A percentile compares a stretch with the other conserved stretches of the same genome.
These are phyloP conservation scores for Suhomyces anneliseae DNA, from an alignment of 1,139 yeast species.

Conservation along the genomic window DNA sequence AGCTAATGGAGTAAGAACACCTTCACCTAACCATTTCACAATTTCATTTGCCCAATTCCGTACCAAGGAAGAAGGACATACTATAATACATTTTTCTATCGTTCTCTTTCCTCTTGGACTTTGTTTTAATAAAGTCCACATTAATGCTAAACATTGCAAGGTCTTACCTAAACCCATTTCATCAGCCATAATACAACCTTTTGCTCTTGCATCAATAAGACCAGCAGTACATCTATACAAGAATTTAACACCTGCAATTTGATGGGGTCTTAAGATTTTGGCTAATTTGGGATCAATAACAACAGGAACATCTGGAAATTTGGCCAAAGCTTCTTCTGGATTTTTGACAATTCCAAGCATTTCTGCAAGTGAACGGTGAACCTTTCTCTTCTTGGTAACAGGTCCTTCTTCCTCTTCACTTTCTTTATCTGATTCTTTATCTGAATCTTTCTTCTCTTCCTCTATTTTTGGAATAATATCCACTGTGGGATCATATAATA, in stretches of 20 bases:
- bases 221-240: slow-evolving; percentile 91
- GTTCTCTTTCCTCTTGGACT: slow-evolving; percentile 87
- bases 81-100: slow-evolving; percentile 88
- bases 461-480: slow-evolving; percentile 57
- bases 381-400: slow-evolving; percentile 30
- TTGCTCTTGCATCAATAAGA: slow-evolving; percentile 77
- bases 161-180: slow-evolving; percentile 99
- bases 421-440: slow-evolving; percentile 17
- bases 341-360: slow-evolving; percentile 68
- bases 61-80: slow-evolving; percentile 93
- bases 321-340: slow-evolving; percentile 49
- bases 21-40: slow-evolving; percentile 93
- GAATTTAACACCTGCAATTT: slow-evolving; percentile 91
- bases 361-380: slow-evolving; percentile 74
- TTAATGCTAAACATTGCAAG: slow-evolving; percentile 82
- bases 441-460: slow-evolving; percentile 36
- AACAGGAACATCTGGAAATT: slow-evolving; percentile 86
- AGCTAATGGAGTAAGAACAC: slow-evolving; percentile 83
- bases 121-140: slow-evolving; percentile 93
- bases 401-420: slow-evolving; percentile 19
- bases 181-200: slow-evolving; percentile 99
- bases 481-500: slow-evolving; percentile 90
- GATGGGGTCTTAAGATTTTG: slow-evolving; percentile 90
- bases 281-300: slow-evolving; percentile 90
- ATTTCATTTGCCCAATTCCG: slow-evolving; percentile 98